Evolutionary conservation across 1,284 basidiomycete genomes (phyloP), one percentile per base, ranked within the genome.

Genomic region (Ustilago curta): DNA sequence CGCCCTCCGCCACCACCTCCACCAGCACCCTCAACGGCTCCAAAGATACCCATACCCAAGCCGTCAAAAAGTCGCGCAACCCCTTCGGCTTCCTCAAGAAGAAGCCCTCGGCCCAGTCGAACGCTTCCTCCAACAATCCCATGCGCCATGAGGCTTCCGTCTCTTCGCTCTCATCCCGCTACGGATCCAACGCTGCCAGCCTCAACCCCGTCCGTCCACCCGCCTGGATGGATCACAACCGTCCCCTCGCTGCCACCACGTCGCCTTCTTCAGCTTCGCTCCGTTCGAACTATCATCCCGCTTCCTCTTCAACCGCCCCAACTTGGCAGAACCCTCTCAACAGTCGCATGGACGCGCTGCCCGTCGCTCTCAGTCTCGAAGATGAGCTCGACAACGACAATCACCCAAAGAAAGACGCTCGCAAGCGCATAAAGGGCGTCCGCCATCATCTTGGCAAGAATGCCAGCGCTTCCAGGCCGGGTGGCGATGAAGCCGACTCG

Each of bases 61-160:
- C 59, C 27, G 56, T 51, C 25, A 77, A 75, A 42, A 75, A 65
- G 52, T 70, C 77, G 44, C 73, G 78, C 62, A 81, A 81, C 31
- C 79, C 79, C 1, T 77, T 81, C 32, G 68, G 71, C 31, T 81
- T 81, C 52, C 63, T 81, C 32, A 77, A 76, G 27, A 81, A 81
- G 70, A 81, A 81, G 64, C 39, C 64, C 11, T 68, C 73, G 6
- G 47, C 61, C 29, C 54, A 70, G 16, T 55, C 62, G 44, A 59
- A 59, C n/a, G 47, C 52, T 25, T 72, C 76, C 25, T 60, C 72
- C 19, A 52, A 53, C 45, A 49, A 52, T 19, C 64, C 47, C 37
- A 65, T 69, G 25, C 71, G 71, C 8, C 49, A 51, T 21, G 71
- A 74, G 23, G 39, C 62, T 19, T 71, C 73, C 3, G 18, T 55